Conservation (phyloP, 1,139 yeast species). For the Suhomyces yuchorum region DNA sequence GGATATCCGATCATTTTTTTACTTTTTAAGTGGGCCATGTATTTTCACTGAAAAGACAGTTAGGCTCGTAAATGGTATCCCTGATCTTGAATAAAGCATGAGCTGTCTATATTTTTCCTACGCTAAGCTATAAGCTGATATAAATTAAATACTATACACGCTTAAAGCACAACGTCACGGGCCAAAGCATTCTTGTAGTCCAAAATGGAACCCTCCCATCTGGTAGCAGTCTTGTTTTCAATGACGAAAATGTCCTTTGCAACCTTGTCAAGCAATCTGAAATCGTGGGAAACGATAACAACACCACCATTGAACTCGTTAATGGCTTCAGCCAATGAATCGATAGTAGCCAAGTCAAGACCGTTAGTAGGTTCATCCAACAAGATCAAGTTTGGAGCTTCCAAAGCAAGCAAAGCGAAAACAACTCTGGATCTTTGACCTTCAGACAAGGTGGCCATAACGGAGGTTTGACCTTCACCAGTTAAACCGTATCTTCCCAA, state of each 20-base stretch:
- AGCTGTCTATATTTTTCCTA: conserved; percentile 1
- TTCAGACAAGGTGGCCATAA: conserved; percentile 97
- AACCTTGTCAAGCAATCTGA: conserved; percentile 95
- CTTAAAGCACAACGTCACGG: conserved; percentile 72
- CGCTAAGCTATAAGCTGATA: conserved; percentile 5
- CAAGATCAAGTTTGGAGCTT: conserved; percentile 89
- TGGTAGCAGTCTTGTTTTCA: conserved; percentile 90
- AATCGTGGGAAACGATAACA: conserved; percentile 97
- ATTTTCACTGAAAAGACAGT: no score
- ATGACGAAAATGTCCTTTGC: conserved; percentile 97
- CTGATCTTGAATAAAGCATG: no score
- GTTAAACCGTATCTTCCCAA: conserved; percentile 98
- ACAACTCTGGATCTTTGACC: conserved; percentile 99
- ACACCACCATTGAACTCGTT: conserved; percentile 96
- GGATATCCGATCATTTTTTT: not conserved
- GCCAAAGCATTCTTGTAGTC: conserved; percentile 95
- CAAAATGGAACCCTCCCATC: conserved; percentile 92
- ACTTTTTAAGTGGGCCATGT: no score
- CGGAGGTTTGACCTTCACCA: conserved; percentile 98
- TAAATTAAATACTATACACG: conserved; percentile 9
- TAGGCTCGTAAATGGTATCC: no score
- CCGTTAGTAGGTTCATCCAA: conserved; percentile 99
- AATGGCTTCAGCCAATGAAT: conserved; percentile 95
- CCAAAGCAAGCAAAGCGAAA: conserved; percentile 92
- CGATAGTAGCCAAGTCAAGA: conserved; percentile 96